Percentiles rank a stretch among this genome's conserved stretches.
Conservation (phyloP, 2,329 filamentous ascomycete species). For the Sphaerostilbella broomeana region DNA sequence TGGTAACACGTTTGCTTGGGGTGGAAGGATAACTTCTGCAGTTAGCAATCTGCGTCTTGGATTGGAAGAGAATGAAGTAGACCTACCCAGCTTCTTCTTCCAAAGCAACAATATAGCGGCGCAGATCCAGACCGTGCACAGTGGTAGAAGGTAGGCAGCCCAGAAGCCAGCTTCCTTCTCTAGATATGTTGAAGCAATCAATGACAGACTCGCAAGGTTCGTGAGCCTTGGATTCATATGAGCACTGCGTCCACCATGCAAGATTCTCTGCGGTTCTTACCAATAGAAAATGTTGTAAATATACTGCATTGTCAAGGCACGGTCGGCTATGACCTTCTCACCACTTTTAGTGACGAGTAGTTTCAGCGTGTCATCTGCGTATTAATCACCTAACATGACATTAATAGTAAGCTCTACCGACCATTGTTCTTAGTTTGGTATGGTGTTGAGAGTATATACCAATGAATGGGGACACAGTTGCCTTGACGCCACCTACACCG, state of each 20-base stretch:
- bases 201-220: constrained; percentile 55
- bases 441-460: constrained; percentile 1
- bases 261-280: constrained; percentile 3
- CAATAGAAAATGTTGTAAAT: constrained; percentile 59
- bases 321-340: constrained; percentile 39
- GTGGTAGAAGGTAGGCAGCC: constrained; percentile 51
- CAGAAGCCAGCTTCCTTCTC: constrained; percentile 54
- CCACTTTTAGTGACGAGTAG: constrained; percentile 12
- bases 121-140: constrained; percentile 24
- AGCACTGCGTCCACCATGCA: background rate
- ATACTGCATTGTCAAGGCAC: constrained; percentile 48
- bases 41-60: background rate
- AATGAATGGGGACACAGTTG: constrained; percentile 37
- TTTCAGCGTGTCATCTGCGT: constrained; percentile 43
- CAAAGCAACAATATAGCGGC: background rate
- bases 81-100: constrained; percentile 1
- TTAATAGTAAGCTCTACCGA: no score
- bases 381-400: constrained; percentile 47
- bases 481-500: constrained; percentile 54
- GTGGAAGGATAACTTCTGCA: constrained; percentile 1
- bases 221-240: constrained; percentile 38
- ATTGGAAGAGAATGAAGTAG: background rate
- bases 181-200: constrained; percentile 54
- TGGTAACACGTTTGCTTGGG: constrained; percentile 3
- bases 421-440: background rate